phyloP scores from a whole-genome alignment of 1,284 basidiomycete genomes.

The Microbotryum violaceum region DNA sequence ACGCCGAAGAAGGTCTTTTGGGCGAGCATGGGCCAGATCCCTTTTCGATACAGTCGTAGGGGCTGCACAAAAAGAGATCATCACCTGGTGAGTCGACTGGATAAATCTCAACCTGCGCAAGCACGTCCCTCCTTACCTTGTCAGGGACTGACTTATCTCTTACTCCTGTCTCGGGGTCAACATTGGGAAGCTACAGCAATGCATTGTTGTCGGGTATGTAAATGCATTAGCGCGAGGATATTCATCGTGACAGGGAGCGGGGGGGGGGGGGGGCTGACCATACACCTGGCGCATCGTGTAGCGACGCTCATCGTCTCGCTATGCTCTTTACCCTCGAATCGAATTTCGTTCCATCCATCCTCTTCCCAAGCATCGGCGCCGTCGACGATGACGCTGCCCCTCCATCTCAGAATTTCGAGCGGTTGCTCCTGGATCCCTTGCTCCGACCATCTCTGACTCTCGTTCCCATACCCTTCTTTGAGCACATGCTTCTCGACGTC shows the following conservation, averaged over 20 bases:
- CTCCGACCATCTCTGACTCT: neutral
- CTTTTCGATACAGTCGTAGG: too few relatives aligned
- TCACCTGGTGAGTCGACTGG: too few relatives aligned
- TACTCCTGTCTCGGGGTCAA: conserved; percentile 13
- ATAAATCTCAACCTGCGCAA: too few relatives aligned
- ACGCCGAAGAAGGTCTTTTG: too few relatives aligned
- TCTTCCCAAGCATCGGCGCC: conserved; percentile 12
- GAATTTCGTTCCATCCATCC: conserved; percentile 20
- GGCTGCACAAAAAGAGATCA: too few relatives aligned
- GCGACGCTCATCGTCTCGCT: conserved; percentile 8
- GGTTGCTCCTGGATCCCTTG: neutral
- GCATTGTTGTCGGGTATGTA: too few relatives aligned
- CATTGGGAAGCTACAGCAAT: conserved; percentile 8
- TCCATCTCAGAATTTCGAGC: conserved; percentile 11
- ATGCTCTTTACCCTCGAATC: conserved; percentile 5
- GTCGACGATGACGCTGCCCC: conserved; percentile 17
- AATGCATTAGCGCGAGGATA: too few relatives aligned
- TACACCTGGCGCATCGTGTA: conserved; percentile 11
- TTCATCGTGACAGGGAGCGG: too few relatives aligned
- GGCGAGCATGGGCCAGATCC: too few relatives aligned
- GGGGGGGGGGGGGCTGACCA: conserved; percentile 1
- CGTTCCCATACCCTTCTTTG: neutral
- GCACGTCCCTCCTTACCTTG: conserved; percentile 11
- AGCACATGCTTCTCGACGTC: neutral
- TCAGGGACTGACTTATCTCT: conserved; percentile 21